Conservation (phyloP, 2,329 filamentous ascomycete genomes). For the Dactylella cylindrospora region DNA sequence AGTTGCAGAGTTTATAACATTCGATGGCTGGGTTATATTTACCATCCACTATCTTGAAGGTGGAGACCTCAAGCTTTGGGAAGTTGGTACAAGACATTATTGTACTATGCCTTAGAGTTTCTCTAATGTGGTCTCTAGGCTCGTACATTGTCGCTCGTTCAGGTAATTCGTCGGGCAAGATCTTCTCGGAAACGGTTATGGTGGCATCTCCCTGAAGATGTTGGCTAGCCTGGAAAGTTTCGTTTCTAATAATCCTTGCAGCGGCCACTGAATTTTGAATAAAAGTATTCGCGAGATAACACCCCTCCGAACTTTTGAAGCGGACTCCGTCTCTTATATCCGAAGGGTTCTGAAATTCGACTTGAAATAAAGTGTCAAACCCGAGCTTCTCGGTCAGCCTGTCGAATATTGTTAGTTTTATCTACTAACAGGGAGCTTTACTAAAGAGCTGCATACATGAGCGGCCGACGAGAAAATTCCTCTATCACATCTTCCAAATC, state of each 20-base stretch:
- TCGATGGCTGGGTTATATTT: too few species aligned
- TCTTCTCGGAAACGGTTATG: too few species aligned
- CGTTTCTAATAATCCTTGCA: neutral
- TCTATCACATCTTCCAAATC: too few species aligned
- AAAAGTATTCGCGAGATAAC: neutral
- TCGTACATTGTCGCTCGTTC: too few species aligned
- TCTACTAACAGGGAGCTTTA: too few species aligned
- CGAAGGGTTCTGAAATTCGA: neutral
- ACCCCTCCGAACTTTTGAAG: neutral
- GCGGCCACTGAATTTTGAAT: neutral
- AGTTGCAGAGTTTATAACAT: too few species aligned
- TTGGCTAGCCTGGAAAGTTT: too few species aligned
- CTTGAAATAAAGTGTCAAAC: neutral
- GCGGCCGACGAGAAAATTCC: too few species aligned
- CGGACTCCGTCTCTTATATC: slow-evolving; percentile 1
- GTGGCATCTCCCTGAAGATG: too few species aligned
- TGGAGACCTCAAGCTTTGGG: neutral
- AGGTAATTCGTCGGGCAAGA: too few species aligned
- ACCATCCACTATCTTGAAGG: slow-evolving; percentile 2
- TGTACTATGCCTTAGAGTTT: neutral
- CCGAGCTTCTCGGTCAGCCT: neutral
- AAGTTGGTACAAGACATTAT: neutral
- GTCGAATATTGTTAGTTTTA: neutral
- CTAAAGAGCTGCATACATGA: too few species aligned
- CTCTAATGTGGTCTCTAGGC: neutral